These are phyloP conservation scores for Globisporangium acanthophoron DNA, from an alignment of 352 stramenopile species.

Conservation along the genomic window DNA sequence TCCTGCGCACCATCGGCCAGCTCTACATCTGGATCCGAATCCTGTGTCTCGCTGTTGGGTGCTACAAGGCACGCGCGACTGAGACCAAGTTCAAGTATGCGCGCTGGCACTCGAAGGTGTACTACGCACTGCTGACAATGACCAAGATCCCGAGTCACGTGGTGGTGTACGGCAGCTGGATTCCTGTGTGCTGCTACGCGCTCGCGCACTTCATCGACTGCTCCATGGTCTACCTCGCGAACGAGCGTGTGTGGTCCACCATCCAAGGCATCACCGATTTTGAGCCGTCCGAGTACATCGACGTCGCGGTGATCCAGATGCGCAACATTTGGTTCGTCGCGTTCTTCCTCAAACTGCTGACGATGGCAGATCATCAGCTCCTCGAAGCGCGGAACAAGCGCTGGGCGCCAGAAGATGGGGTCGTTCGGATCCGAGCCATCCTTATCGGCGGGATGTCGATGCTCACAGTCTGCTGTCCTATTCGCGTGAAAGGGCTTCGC, in stretches of 20 bases:
- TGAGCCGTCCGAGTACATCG: conserved; percentile 15
- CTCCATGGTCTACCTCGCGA: conserved; percentile 17
- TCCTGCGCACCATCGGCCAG: conserved; percentile 28
- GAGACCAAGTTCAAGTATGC: conserved; percentile 10
- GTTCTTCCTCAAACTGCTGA: conserved; percentile 13
- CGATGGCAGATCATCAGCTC: conserved; percentile 8
- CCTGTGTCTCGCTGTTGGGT: conserved; percentile 15
- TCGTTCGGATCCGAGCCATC: conserved; percentile 16
- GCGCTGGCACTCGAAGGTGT: conserved; percentile 1
- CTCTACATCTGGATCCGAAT: conserved; percentile 46
- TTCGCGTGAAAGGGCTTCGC: conserved; percentile 5
- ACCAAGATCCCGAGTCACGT: conserved; percentile 23
- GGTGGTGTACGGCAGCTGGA: conserved; percentile 34
- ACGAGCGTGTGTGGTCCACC: conserved; percentile 17
- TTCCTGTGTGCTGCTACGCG: conserved; percentile 21
- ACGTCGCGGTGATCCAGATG: conserved; percentile 26
- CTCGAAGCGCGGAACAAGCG: not conserved
- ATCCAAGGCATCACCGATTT: conserved; percentile 18
- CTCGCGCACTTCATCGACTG: conserved; percentile 24
- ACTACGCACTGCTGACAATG: conserved; percentile 9
- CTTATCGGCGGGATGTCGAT: conserved; percentile 18
- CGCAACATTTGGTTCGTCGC: conserved; percentile 34
- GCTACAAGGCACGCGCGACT: conserved; percentile 11
- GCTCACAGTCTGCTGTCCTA: conserved; percentile 18
- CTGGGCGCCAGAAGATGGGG: conserved; percentile 12